Base-by-base conservation (phyloP, 495 filamentous ascomycete species). In the Penicillium mononematosum region DNA sequence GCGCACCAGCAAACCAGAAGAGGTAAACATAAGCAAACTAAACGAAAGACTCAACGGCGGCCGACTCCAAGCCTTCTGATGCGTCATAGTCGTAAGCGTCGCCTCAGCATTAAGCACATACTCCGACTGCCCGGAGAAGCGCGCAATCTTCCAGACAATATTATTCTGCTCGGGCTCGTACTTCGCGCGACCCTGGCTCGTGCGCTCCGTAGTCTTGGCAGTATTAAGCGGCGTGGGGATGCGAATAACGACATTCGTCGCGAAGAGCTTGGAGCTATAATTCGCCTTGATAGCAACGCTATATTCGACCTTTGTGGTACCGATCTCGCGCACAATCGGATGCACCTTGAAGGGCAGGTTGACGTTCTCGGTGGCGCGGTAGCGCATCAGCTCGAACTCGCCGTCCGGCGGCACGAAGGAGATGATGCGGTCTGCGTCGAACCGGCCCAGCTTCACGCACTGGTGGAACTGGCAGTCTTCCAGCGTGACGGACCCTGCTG, bases 381-480 rank as follows among this genome's bases (percentile, higher is more conserved):
- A 99, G 20, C 92, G 88, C 95, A 99, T 99, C 54, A 99, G 83
- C 78, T 99, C 95, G 74, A 99, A 99, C 65, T 97, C 93, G 59
- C 95, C 95, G 75, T 99, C 95, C 25, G 95, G 95, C 36, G 95
- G 95, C 34, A 99, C 85, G 74, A 99, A 99, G 22, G 88, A 92
- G 73, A 99, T 99, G 70, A 96, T 99, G 50, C 95, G 85, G 71
- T 99, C 95, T 1, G 89, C 88, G 76, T 98, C 94, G 70, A 99
- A 99, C 66, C 92, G 96, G 34, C 92, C 91, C 25, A 99, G 81
- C 74, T 97, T 96, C 55, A 99, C 95, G 75, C 95, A 99, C 75
- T 99, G 95, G 73, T 99, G 95, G 78, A 99, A 97, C 67, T 98
- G 94, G 69, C 95, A 98, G 72, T 99, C 95, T 70, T 99, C 95